phyloP scores from a whole-genome alignment of 2,329 filamentous ascomycete species.

The Aciculosporium take region DNA sequence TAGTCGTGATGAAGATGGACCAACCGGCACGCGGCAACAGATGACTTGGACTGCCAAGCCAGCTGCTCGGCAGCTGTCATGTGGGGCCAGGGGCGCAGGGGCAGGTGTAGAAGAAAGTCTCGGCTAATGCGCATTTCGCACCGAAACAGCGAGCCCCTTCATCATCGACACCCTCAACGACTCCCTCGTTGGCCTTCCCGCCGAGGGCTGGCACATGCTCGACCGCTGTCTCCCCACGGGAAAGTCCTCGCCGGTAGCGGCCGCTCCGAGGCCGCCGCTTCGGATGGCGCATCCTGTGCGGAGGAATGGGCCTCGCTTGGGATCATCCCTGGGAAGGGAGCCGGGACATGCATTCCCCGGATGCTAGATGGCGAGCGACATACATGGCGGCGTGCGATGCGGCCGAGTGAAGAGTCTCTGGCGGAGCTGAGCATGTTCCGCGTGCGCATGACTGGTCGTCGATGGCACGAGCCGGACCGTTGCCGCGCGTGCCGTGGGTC shows the following conservation, averaged over 20 bases:
- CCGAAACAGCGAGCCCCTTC: slow-evolving; percentile 21
- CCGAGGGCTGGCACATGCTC: slow-evolving; percentile 22
- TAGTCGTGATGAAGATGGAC: not conserved
- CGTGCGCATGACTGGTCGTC: no score
- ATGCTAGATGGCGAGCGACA: no score
- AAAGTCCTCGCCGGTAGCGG: not conserved
- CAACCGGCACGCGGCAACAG: not conserved
- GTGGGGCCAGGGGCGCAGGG: not conserved
- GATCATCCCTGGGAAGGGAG: no score
- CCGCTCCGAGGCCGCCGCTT: no score
- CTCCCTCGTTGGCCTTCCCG: slow-evolving; percentile 22
- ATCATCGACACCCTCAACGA: slow-evolving; percentile 27
- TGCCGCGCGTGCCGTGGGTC: no score
- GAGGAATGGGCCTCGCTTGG: no score
- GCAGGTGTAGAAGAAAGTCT: not conserved
- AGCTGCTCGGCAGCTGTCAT: not conserved
- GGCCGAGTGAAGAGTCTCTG: no score
- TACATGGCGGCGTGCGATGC: no score
- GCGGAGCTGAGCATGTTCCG: no score
- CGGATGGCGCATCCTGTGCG: no score
- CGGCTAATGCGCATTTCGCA: not conserved
- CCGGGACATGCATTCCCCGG: no score
- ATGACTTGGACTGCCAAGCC: not conserved
- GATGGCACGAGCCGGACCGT: no score
- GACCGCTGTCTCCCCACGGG: slow-evolving; percentile 15